Percentiles rank a stretch among this genome's conserved stretches.
Evolutionary conservation across 2,329 filamentous ascomycete species (phyloP).

Genomic region (Xylogone sp.): DNA sequence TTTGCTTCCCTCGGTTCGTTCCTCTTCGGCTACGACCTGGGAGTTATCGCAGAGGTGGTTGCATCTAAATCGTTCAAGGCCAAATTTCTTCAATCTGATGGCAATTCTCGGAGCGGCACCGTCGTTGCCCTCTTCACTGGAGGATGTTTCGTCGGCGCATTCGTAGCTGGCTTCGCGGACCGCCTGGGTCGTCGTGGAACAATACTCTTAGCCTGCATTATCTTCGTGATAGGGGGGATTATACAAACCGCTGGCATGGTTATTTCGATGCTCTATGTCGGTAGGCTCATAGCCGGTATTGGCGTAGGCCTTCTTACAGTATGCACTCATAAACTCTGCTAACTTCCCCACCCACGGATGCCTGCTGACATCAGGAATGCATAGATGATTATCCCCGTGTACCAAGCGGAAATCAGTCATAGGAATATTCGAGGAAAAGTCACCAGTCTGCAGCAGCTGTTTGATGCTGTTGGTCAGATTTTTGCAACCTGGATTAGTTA

Average conservation of each 20-base stretch:
- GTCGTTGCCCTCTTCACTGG: not conserved
- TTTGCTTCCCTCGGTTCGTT: conserved; percentile 12
- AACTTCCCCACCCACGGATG: too few species aligned
- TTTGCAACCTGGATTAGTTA: not conserved
- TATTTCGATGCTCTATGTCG: not conserved
- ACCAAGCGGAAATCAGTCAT: not conserved
- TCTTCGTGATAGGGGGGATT: not conserved
- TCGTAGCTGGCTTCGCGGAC: not conserved
- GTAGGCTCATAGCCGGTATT: not conserved
- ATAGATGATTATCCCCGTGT: not conserved
- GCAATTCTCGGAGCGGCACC: not conserved
- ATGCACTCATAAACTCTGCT: not conserved
- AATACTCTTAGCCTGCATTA: not conserved
- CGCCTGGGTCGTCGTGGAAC: not conserved
- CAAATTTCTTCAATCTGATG: conserved; percentile 1
- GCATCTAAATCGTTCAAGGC: conserved; percentile 6
- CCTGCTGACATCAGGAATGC: not conserved
- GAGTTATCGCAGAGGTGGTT: conserved; percentile 9
- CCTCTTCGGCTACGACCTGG: conserved; percentile 12
- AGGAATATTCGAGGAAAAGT: not conserved
- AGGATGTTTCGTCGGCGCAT: not conserved
- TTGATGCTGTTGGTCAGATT: not conserved
- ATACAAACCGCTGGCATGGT: not conserved
- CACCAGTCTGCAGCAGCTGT: not conserved
- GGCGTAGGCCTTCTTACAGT: not conserved